Evolutionary conservation across 306 rosid species (phyloP).

Genomic region (apple (Malus domestica)): DNA sequence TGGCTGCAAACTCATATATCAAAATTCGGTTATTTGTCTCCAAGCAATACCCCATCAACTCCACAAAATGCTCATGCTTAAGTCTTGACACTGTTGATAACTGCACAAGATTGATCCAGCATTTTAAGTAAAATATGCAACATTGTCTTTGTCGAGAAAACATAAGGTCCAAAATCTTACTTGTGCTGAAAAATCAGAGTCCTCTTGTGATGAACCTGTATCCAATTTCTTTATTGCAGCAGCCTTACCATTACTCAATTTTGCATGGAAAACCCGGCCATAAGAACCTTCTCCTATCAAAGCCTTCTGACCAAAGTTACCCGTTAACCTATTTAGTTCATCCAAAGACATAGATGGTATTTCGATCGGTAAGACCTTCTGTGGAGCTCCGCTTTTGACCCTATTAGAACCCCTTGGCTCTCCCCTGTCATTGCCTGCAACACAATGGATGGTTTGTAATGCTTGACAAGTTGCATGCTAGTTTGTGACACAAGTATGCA

Average conservation of each 20-base stretch:
- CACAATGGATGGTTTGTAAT: not conserved
- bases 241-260: conserved; percentile 45
- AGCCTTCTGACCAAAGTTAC: conserved; percentile 66
- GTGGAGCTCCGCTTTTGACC: conserved; percentile 61
- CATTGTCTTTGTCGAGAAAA: not conserved
- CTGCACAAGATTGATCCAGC: conserved; percentile 35
- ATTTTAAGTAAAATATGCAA: not conserved
- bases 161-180: conserved; percentile 24
- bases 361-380: conserved; percentile 71
- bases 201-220: conserved; percentile 63
- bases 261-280: conserved; percentile 75
- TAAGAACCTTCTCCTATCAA: conserved; percentile 98
- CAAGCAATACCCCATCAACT: conserved; percentile 84
- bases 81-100: conserved; percentile 82
- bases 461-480: not conserved
- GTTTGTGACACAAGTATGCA: not conserved
- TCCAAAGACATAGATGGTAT: conserved; percentile 55
- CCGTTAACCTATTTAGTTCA: conserved; percentile 69
- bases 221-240: conserved; percentile 92
- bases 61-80: conserved; percentile 72
- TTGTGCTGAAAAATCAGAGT: conserved; percentile 63
- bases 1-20: conserved; percentile 66
- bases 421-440: conserved; percentile 64
- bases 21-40: conserved; percentile 71
- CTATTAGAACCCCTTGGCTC: conserved; percentile 63